Percentiles rank a stretch among this genome's conserved stretches.
These are phyloP conservation scores for Trichoderma sp. DNA, from an alignment of 2,329 filamentous ascomycete species.

Conservation along the genomic window DNA sequence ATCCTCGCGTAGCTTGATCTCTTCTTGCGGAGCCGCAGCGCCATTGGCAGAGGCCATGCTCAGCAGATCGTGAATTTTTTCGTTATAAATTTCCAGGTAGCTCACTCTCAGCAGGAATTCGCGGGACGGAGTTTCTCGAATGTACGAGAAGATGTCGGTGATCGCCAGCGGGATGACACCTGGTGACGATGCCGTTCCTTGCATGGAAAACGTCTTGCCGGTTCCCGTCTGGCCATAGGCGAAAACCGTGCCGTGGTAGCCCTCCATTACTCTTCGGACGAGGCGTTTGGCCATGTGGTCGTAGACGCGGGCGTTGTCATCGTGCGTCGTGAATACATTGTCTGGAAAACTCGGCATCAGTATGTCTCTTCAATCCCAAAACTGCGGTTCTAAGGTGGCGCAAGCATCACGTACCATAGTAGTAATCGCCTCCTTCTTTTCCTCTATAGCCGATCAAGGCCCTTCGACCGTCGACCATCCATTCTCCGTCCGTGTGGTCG, in stretches of 20 bases:
- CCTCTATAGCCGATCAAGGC: conserved; percentile 82
- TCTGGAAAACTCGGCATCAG: conserved; percentile 56
- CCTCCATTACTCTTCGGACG: conserved; percentile 96
- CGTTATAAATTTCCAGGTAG: conserved; percentile 98
- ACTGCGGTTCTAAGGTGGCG: neutral
- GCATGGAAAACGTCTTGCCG: conserved; percentile 99
- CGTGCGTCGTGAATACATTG: conserved; percentile 92
- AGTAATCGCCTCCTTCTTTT: conserved; percentile 88
- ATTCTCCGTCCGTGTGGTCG: conserved; percentile 73
- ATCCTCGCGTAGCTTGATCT: conserved; percentile 96
- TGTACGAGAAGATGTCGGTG: conserved; percentile 98
- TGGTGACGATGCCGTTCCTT: conserved; percentile 91
- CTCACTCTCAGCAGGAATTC: conserved; percentile 95
- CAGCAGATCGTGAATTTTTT: conserved; percentile 91
- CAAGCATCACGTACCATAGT: conserved; percentile 68
- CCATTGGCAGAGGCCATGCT: conserved; percentile 68
- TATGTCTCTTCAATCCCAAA: neutral
- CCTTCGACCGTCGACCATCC: conserved; percentile 85
- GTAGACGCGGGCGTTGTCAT: conserved; percentile 94
- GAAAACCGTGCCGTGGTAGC: conserved; percentile 97
- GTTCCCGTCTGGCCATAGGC: conserved; percentile 99
- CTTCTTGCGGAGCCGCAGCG: conserved; percentile 68
- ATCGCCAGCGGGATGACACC: conserved; percentile 97
- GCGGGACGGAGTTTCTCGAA: conserved; percentile 90
- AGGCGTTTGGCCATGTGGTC: conserved; percentile 91